A percentile compares a stretch with the other conserved stretches of the same genome.
phyloP scores from a whole-genome alignment of 306 rosid species.

The Trifolium fragiferum region DNA sequence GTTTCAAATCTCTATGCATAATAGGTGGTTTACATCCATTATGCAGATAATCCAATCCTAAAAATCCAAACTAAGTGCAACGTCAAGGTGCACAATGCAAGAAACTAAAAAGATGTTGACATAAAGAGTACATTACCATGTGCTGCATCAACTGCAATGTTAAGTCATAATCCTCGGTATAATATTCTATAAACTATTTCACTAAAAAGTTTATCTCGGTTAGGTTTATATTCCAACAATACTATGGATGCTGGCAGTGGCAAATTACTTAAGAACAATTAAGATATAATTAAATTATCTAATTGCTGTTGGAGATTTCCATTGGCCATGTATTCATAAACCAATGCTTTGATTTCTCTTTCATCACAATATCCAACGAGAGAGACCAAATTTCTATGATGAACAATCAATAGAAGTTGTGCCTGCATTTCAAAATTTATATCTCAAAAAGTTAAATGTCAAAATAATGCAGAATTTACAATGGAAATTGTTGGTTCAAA shows the following conservation, averaged over 20 bases:
- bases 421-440: no score
- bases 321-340: conserved; percentile 44
- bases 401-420: conserved; percentile 27
- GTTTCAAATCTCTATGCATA: conserved; percentile 59
- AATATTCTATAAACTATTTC: no score
- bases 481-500: no score
- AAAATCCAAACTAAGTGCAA: neutral
- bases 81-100: neutral
- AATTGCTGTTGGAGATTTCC: conserved; percentile 32
- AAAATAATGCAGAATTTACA: no score
- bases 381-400: conserved; percentile 44
- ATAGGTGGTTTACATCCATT: conserved; percentile 48
- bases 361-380: conserved; percentile 43
- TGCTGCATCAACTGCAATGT: conserved; percentile 34
- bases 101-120: neutral
- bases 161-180: neutral
- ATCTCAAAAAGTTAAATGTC: no score
- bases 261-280: neutral
- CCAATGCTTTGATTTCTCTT: conserved; percentile 22
- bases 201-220: no score
- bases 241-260: no score
- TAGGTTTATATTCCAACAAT: no score
- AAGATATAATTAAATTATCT: conserved; percentile 22
- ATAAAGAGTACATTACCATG: neutral
- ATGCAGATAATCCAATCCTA: conserved; percentile 54